Conservation (phyloP, 805 yeast genomes). For the Saccharomycopsis sp. region DNA sequence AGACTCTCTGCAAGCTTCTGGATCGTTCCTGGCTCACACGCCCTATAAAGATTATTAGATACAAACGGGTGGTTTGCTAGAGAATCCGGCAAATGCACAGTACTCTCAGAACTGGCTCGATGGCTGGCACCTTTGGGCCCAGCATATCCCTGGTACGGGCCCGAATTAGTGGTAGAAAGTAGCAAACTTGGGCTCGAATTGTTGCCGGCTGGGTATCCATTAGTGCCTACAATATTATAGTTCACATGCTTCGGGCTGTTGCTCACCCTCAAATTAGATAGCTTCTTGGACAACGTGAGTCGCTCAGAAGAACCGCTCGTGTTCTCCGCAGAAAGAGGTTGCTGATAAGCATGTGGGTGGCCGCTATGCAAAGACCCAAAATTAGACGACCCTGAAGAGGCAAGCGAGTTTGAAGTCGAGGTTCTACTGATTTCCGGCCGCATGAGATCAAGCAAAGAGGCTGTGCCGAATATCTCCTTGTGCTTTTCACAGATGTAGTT, state of each 20-base stretch:
- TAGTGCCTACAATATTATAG: constrained; percentile 6
- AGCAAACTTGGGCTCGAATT: neutral
- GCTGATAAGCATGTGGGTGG: neutral
- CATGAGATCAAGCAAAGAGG: neutral
- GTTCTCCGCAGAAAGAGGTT: neutral
- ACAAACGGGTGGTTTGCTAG: no score
- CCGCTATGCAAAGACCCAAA: neutral
- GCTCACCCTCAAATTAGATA: constrained; percentile 15
- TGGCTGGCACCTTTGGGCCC: no score
- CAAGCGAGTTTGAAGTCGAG: constrained; percentile 12
- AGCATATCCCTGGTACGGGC: no score
- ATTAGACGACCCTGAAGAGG: constrained; percentile 11
- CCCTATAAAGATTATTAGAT: no score
- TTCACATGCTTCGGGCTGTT: neutral
- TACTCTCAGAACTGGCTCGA: no score
- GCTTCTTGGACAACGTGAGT: constrained; percentile 16
- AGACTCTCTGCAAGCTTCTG: neutral
- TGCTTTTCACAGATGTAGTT: constrained; percentile 11
- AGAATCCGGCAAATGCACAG: no score
- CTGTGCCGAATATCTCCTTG: neutral
- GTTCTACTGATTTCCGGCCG: constrained; percentile 9
- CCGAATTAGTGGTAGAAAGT: neutral
- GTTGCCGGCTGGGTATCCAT: neutral
- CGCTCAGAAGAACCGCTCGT: constrained; percentile 10
- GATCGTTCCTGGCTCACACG: no score